Base-by-base conservation (phyloP, 1,284 basidiomycete species). In the Ustilago loliicola region DNA sequence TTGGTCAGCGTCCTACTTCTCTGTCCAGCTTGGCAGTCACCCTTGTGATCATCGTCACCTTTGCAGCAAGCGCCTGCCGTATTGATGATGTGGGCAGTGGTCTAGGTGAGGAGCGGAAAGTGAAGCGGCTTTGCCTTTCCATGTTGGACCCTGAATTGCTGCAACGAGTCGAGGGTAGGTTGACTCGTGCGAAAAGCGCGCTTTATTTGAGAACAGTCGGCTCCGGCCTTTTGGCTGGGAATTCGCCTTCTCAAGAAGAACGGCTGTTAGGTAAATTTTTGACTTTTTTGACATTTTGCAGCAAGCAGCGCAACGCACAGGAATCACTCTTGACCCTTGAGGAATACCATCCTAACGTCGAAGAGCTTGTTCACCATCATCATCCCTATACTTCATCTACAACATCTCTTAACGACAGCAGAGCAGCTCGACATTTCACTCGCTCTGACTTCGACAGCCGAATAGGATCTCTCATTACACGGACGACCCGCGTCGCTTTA, bases 201-300 rank as follows among this genome's bases (percentile, higher is more conserved):
- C 48, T 27, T 13, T 29, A 50, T 13, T 17, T 17, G 48, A 25
- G 25, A 40, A 29, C 11, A 48, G 27, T 66, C 71, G 71, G 71
- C 57, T 72, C 71, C 71, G 71, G 30, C 29, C 21, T 30, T 34
- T 61, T 48, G 23, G 52, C 13, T 32, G 52, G 7, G 34, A 36
- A 45, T 61, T 61, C 32, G 42, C 32, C 32, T 13, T 40, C 13
- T 45, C 36, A 25, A 53, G 55, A 73, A 61, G 66, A 67, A 63
- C 25, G 47, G 27, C 48, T 45, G 38, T 27, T 36, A 34, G 47
- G 56, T 61, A 73, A 73, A 73, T 73, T 73, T 73, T 73, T 68
- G 71, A 64, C 71, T 73, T 68, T 72, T 72, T 64, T 60, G 57
- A 60, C 57, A 60, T 60, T 72, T 72, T 51, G 52, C 63, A 34